These are phyloP conservation scores for Cairneyella variabilis DNA, from an alignment of 495 filamentous ascomycete genomes.

Conservation along the genomic window DNA sequence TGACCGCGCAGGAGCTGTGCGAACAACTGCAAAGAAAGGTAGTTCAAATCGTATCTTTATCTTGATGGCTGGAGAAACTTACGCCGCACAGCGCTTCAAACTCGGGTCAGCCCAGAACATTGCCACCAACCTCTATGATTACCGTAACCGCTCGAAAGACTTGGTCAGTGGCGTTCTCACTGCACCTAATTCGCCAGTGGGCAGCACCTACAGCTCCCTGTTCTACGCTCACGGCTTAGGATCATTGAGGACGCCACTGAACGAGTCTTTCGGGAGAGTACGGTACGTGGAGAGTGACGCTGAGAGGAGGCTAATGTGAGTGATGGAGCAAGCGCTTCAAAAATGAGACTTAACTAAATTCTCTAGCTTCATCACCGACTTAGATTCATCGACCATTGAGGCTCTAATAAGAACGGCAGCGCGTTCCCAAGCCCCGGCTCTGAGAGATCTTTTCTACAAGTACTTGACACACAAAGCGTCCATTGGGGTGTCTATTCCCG, in stretches of 20 bases:
- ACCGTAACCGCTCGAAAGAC: no score
- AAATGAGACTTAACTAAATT: not conserved
- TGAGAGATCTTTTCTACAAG: conserved; percentile 7
- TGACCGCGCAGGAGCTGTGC: not conserved
- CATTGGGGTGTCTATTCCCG: conserved; percentile 3
- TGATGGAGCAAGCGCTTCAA: not conserved
- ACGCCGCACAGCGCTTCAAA: conserved; percentile 5
- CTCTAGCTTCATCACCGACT: conserved; percentile 4
- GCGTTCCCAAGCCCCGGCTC: not conserved
- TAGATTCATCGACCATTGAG: conserved; percentile 1
- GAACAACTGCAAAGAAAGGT: conserved; percentile 1
- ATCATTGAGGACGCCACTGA: no score
- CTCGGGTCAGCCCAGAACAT: not conserved
- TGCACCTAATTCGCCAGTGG: no score
- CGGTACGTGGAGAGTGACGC: not conserved
- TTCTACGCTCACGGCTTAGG: no score
- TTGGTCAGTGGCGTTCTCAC: no score
- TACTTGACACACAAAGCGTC: conserved; percentile 2
- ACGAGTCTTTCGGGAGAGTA: no score
- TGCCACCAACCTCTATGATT: no score
- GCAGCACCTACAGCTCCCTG: no score
- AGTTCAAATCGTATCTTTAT: not conserved
- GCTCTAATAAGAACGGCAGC: not conserved
- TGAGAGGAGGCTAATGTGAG: conserved; percentile 10
- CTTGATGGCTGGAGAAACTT: not conserved